phyloP scores from a whole-genome alignment of 2,329 filamentous ascomycete genomes.

The Mycosphaerella sp. region DNA sequence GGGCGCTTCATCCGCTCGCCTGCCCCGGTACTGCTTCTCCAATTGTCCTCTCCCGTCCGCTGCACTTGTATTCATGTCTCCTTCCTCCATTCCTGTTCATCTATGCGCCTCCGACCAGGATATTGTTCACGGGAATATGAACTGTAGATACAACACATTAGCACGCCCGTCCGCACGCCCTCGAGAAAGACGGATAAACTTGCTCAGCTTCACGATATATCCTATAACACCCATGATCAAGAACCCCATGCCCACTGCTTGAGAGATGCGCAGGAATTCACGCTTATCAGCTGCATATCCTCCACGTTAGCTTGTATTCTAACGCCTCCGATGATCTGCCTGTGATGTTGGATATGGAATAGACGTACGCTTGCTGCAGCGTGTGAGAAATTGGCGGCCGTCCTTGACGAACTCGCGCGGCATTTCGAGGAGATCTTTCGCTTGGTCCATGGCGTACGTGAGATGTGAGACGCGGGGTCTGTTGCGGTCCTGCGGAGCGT shows the following conservation, averaged over 20 bases:
- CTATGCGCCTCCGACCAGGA: constrained; percentile 62
- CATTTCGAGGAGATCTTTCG: constrained; percentile 65
- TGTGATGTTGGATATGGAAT: not conserved
- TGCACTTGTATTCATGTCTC: not conserved
- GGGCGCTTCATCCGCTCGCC: not conserved
- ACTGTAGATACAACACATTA: constrained; percentile 39
- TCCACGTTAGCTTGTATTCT: not conserved
- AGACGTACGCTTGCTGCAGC: constrained; percentile 44
- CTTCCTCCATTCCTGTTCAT: not conserved
- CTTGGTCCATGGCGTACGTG: constrained; percentile 46
- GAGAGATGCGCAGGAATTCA: constrained; percentile 55
- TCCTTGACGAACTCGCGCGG: constrained; percentile 58
- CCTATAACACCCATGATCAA: constrained; percentile 65
- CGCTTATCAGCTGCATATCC: constrained; percentile 47
- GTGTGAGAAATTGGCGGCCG: constrained; percentile 45
- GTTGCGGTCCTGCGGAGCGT: not conserved
- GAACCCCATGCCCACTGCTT: constrained; percentile 64
- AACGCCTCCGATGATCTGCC: not conserved
- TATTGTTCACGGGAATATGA: constrained; percentile 65
- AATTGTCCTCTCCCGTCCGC: not conserved
- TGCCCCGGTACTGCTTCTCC: not conserved
- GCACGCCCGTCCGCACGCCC: not conserved
- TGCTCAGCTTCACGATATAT: constrained; percentile 65
- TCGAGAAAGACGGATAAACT: not conserved
- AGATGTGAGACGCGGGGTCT: no score